A percentile compares a stretch with the other conserved stretches of the same genome.
Evolutionary conservation across 495 filamentous ascomycete species (phyloP).

Genomic region (Aspergillus coremiiformis): DNA sequence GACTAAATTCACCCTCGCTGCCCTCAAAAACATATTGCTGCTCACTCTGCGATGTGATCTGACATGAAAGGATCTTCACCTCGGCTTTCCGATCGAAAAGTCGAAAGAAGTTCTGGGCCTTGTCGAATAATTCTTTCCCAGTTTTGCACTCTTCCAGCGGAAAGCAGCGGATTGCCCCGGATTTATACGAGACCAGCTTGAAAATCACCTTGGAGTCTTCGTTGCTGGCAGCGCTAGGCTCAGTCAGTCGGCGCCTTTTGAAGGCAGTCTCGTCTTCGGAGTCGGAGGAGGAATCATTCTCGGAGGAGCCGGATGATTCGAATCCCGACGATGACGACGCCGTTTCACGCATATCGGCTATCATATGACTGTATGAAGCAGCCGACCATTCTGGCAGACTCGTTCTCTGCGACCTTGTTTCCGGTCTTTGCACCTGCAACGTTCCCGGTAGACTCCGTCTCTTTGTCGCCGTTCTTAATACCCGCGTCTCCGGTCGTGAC

Average conservation of each 20-base stretch:
- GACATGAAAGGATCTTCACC: slow-evolving; percentile 11
- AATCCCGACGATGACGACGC: background rate
- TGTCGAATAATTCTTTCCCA: slow-evolving; percentile 13
- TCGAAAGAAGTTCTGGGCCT: slow-evolving; percentile 16
- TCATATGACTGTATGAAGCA: background rate
- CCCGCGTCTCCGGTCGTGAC: background rate
- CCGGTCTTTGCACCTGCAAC: background rate
- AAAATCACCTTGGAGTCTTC: slow-evolving; percentile 3
- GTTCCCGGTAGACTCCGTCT: background rate
- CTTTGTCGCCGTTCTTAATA: background rate
- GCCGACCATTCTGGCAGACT: background rate
- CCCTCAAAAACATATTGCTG: slow-evolving; percentile 16
- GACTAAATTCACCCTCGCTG: slow-evolving; percentile 18
- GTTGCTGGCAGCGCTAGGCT: background rate
- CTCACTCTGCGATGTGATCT: slow-evolving; percentile 11
- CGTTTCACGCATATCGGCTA: background rate
- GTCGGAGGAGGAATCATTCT: too few species aligned
- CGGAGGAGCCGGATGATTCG: background rate
- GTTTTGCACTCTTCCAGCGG: slow-evolving; percentile 10
- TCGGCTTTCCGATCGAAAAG: slow-evolving; percentile 2
- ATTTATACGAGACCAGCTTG: slow-evolving; percentile 7
- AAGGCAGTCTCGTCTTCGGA: too few species aligned
- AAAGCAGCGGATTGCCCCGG: slow-evolving; percentile 9
- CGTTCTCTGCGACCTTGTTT: background rate
- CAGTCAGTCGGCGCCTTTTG: background rate